Evolutionary conservation across 2,329 filamentous ascomycete genomes (phyloP).

Genomic region (Fusarium sp.): DNA sequence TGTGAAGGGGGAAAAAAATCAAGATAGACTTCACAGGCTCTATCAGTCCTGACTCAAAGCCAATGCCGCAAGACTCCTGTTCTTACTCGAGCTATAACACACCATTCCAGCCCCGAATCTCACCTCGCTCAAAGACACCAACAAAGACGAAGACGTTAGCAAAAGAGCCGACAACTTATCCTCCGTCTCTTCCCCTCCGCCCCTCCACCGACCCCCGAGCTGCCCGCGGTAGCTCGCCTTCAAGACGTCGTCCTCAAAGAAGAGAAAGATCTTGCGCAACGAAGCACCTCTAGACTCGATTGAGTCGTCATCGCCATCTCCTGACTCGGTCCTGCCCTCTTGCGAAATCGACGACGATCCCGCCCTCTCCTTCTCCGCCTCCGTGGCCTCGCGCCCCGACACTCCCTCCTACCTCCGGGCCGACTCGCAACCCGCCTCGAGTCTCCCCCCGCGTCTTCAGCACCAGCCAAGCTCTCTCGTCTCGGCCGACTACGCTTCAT

Average conservation of each 20-base stretch:
- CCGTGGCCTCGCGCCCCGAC: slow-evolving; percentile 51
- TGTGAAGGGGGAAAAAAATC: slow-evolving; percentile 12
- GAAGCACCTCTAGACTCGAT: slow-evolving; percentile 55
- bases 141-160: slow-evolving; percentile 15
- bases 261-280: slow-evolving; percentile 73
- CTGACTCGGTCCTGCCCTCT: slow-evolving; percentile 65
- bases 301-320: slow-evolving; percentile 54
- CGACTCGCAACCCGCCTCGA: slow-evolving; percentile 62
- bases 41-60: slow-evolving; percentile 31
- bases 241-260: slow-evolving; percentile 81
- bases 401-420: slow-evolving; percentile 57
- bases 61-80: slow-evolving; percentile 37
- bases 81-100: slow-evolving; percentile 28
- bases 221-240: slow-evolving; percentile 74
- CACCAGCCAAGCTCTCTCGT: slow-evolving; percentile 57
- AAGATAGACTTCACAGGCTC: slow-evolving; percentile 20
- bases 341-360: slow-evolving; percentile 65
- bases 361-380: slow-evolving; percentile 64
- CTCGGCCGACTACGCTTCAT: slow-evolving; percentile 64
- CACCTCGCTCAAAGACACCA: slow-evolving; percentile 11
- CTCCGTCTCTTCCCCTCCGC: slow-evolving; percentile 32
- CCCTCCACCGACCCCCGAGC: slow-evolving; percentile 57
- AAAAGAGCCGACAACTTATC: not conserved
- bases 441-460: slow-evolving; percentile 66
- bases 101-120: slow-evolving; percentile 11